phyloP scores from a whole-genome alignment of 257 asterid species.

The Solanum pinnatisectum region DNA sequence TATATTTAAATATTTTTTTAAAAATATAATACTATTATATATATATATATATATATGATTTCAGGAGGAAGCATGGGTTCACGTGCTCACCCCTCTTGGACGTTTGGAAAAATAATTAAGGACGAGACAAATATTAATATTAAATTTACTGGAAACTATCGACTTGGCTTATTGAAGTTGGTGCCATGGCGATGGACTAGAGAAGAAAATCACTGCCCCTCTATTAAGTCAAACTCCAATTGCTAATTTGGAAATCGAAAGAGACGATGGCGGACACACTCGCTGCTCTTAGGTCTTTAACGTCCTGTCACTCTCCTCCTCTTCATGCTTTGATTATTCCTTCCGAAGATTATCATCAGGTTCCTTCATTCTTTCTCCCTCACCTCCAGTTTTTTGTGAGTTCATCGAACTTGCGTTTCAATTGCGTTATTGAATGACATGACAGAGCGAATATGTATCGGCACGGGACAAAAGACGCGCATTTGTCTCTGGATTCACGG shows the following conservation, averaged over 20 bases:
- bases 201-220: neutral
- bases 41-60: too few species aligned
- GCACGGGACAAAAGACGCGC: constrained; percentile 78
- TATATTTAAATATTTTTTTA: too few species aligned
- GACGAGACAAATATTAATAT: too few species aligned
- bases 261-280: constrained; percentile 46
- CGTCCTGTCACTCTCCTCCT: constrained; percentile 73
- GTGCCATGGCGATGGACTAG: neutral
- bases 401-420: neutral
- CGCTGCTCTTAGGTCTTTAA: constrained; percentile 60
- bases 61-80: too few species aligned
- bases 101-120: too few species aligned
- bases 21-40: too few species aligned
- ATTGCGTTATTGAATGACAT: neutral
- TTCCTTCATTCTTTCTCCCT: neutral
- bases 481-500: constrained; percentile 80
- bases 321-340: constrained; percentile 81
- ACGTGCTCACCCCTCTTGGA: too few species aligned
- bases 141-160: too few species aligned
- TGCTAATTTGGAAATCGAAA: neutral
- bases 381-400: neutral
- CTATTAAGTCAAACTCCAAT: neutral
- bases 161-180: neutral
- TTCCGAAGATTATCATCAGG: constrained; percentile 97
- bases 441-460: constrained; percentile 92